Percentiles rank a stretch among this genome's conserved stretches.
phyloP scores from a whole-genome alignment of 1,284 basidiomycete genomes.

The Amylostereum areolatum region DNA sequence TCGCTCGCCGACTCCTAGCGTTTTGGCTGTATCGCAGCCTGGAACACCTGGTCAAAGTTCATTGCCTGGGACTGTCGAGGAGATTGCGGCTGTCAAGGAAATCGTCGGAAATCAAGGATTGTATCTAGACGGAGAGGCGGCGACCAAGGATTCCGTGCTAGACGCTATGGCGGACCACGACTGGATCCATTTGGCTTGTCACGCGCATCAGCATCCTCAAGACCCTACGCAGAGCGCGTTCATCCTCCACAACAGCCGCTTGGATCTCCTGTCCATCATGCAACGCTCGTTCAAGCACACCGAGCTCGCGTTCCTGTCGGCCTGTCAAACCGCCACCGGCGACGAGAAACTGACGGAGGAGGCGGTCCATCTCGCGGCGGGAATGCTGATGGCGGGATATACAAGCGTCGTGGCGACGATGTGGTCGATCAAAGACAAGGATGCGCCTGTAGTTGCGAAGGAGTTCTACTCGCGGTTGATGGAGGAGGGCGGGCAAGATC shows the following conservation, averaged over 20 bases:
- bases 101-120: slow-evolving; percentile 9
- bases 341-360: slow-evolving; percentile 16
- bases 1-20: neutral
- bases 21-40: slow-evolving; percentile 4
- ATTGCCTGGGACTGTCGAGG: neutral
- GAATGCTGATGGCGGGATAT: slow-evolving; percentile 19
- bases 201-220: neutral
- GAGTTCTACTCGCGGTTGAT: slow-evolving; percentile 3
- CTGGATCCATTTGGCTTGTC: slow-evolving; percentile 3
- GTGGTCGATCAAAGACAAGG: slow-evolving; percentile 17
- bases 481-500: neutral
- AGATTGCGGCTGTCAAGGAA: neutral
- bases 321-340: slow-evolving; percentile 21
- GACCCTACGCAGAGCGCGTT: slow-evolving; percentile 1
- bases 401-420: slow-evolving; percentile 17
- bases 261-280: neutral
- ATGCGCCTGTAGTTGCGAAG: slow-evolving; percentile 11
- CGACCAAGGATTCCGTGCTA: neutral
- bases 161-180: neutral
- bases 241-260: neutral
- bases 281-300: neutral
- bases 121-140: slow-evolving; percentile 10
- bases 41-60: neutral
- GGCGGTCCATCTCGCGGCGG: slow-evolving; percentile 19
- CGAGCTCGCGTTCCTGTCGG: no score